A percentile compares a stretch with the other conserved stretches of the same genome.
Evolutionary conservation across 257 asterid species (phyloP).

Genomic region (Solanum ahanhuiri): DNA sequence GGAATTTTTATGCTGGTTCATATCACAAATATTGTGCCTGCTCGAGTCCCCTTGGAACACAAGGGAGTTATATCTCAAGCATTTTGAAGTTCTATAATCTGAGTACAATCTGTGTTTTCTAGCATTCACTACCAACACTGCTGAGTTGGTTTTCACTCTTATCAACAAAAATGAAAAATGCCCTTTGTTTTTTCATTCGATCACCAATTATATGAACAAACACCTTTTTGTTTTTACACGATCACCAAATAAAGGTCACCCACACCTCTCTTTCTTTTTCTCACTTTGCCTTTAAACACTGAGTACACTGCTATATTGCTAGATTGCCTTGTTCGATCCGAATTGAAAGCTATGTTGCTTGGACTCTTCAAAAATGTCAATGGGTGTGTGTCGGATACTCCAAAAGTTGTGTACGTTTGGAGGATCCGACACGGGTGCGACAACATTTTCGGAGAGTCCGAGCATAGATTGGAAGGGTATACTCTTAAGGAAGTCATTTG

Average conservation of each 20-base stretch:
- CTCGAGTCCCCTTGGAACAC: neutral
- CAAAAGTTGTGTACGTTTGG: neutral
- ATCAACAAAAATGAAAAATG: neutral
- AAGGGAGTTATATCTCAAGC: neutral
- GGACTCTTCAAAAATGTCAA: neutral
- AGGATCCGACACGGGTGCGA: neutral
- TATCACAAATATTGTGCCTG: neutral
- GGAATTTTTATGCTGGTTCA: neutral
- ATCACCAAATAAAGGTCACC: neutral
- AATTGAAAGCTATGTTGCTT: neutral
- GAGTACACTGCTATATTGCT: neutral
- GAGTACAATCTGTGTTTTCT: neutral
- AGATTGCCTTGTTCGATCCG: neutral
- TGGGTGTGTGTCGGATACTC: neutral
- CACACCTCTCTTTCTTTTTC: neutral
- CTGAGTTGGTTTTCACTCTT: neutral
- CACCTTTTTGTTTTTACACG: neutral
- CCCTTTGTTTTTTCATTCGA: neutral
- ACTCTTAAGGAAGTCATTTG: neutral
- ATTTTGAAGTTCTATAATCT: neutral
- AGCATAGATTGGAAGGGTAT: neutral
- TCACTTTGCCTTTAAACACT: neutral
- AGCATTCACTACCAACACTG: neutral
- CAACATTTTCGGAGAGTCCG: neutral
- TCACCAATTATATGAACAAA: neutral